Conservation (phyloP, 2,329 filamentous ascomycete species). For the Drechslera avenae region DNA sequence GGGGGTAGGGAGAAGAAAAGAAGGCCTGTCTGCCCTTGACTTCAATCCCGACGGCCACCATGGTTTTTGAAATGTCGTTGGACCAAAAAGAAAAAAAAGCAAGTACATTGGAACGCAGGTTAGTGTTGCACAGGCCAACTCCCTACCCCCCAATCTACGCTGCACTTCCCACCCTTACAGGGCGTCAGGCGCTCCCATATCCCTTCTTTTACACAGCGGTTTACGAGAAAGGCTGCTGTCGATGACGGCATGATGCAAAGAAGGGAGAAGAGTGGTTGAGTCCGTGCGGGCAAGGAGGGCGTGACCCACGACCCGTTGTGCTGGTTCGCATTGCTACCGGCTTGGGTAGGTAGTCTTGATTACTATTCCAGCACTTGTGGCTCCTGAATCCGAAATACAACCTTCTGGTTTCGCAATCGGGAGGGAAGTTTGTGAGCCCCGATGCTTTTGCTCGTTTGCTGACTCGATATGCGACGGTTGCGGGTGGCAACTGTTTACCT, state of each 20-base stretch:
- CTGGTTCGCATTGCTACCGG: constrained; percentile 1
- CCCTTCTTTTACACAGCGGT: constrained; percentile 15
- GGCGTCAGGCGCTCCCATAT: constrained; percentile 8
- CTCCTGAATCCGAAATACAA: neutral
- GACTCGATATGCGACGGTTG: constrained; percentile 1
- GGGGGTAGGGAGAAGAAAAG: constrained; percentile 3
- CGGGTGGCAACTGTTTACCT: constrained; percentile 5
- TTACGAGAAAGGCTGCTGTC: constrained; percentile 7
- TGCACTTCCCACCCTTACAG: constrained; percentile 13
- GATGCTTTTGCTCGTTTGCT: constrained; percentile 7
- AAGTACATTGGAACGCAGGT: constrained; percentile 18
- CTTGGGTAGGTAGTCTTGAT: neutral
- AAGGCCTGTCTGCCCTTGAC: constrained; percentile 3
- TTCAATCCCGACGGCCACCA: constrained; percentile 6
- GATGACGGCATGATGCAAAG: constrained; percentile 7
- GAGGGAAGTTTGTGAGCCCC: neutral
- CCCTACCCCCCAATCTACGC: neutral
- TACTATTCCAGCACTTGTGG: neutral
- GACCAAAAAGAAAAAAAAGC: constrained; percentile 16
- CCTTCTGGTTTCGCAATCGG: too few species aligned
- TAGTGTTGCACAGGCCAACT: constrained; percentile 15
- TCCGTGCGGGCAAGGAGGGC: constrained; percentile 6
- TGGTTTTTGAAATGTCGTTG: constrained; percentile 8
- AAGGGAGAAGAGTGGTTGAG: neutral
- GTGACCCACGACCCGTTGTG: constrained; percentile 6